Evolutionary conservation across 139 green algal genomes (phyloP).

Genomic region (Coccomyxa sp.): DNA sequence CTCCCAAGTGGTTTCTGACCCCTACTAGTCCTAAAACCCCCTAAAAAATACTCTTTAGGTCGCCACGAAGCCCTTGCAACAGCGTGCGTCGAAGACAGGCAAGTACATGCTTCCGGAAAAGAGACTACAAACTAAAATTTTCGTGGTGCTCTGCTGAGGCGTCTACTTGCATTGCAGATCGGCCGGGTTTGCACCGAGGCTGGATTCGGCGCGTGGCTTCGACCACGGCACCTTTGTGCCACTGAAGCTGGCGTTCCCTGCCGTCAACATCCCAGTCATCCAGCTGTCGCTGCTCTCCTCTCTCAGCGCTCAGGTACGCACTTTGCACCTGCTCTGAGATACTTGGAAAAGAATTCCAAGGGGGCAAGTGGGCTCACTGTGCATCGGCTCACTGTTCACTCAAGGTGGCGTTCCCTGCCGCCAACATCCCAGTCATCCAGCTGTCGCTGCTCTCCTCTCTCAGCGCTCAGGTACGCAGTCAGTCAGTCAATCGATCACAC

Average conservation of each 20-base stretch:
- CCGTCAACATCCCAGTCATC: slow-evolving; percentile 60
- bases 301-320: slow-evolving; percentile 33
- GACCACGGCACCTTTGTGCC: slow-evolving; percentile 81
- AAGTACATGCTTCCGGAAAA: no score
- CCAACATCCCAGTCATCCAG: slow-evolving; percentile 60
- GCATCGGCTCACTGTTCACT: slow-evolving; percentile 28
- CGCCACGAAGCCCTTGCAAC: no score
- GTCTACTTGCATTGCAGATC: neutral
- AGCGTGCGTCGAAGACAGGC: no score
- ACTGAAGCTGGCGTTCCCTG: slow-evolving; percentile 60
- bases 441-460: slow-evolving; percentile 44
- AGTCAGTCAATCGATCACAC: no score
- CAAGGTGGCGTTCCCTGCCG: slow-evolving; percentile 56
- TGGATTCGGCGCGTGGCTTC: slow-evolving; percentile 45
- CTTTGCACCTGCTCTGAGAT: no score
- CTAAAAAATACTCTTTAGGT: no score
- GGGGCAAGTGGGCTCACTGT: no score
- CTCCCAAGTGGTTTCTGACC: no score
- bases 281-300: slow-evolving; percentile 47
- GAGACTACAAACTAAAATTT: no score
- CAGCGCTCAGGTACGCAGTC: slow-evolving; percentile 34
- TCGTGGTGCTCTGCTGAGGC: no score
- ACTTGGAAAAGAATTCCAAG: no score
- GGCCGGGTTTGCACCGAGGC: slow-evolving; percentile 31
- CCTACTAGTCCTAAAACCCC: no score